phyloP scores from a whole-genome alignment of 2,329 filamentous ascomycete species.

The Penicillium griseofulvum region DNA sequence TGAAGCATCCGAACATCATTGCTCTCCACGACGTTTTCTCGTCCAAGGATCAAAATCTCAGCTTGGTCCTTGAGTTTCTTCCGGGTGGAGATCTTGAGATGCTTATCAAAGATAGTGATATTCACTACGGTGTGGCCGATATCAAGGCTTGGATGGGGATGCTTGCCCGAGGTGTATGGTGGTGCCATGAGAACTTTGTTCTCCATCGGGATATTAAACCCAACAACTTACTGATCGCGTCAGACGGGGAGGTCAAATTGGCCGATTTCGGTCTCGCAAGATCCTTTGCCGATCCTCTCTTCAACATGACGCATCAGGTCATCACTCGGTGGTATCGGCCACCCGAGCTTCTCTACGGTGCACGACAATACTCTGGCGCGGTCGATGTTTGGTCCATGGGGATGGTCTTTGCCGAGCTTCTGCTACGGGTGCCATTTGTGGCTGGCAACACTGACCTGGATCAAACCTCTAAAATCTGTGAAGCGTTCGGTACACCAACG shows the following conservation, averaged over 20 bases:
- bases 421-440: conserved; percentile 78
- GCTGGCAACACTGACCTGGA: conserved; percentile 81
- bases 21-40: conserved; percentile 88
- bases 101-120: conserved; percentile 81
- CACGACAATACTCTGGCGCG: conserved; percentile 80
- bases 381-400: conserved; percentile 96
- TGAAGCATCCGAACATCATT: conserved; percentile 94
- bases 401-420: conserved; percentile 86
- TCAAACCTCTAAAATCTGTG: conserved; percentile 79
- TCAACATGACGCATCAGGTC: conserved; percentile 87
- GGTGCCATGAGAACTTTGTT: conserved; percentile 92
- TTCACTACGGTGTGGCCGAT: conserved; percentile 82
- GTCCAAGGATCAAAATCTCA: conserved; percentile 94
- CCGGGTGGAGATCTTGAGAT: conserved; percentile 93
- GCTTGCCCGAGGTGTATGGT: conserved; percentile 89
- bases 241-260: conserved; percentile 89
- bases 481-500: conserved; percentile 82
- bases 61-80: conserved; percentile 89
- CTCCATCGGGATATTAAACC: conserved; percentile 98
- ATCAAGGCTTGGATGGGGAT: conserved; percentile 99
- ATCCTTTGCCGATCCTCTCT: conserved; percentile 82
- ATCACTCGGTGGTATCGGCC: conserved; percentile 97
- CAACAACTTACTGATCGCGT: conserved; percentile 93
- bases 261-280: conserved; percentile 96
- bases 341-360: conserved; percentile 88